Evolutionary conservation across 148 eudicot species (phyloP), one percentile per base, ranked within the genome.

Genomic region (Heliosperma pusillum): DNA sequence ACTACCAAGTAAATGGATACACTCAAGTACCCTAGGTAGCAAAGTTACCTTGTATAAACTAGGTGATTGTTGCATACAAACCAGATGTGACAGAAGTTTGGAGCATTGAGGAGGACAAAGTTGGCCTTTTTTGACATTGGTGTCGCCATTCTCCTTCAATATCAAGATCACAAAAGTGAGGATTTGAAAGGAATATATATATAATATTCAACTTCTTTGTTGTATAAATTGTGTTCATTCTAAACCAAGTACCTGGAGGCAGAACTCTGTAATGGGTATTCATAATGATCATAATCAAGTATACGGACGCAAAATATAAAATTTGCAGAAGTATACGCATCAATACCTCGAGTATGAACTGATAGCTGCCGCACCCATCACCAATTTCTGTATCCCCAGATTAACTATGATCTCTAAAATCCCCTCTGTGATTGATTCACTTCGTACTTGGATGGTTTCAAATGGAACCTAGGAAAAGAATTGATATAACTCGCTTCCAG

Each of bases 281-380:
- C 5, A 66, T 30, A 33, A 19, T 5, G 12, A 7, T 30, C 47
- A 20, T 30, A 22, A 68, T 12, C 59, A 50, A 24, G 59, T 70
- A 24, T n/a, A 26, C 29, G 20, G 50, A 52, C 21, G 2, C 19
- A 69, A 9, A 44, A 25, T 57, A 47, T 12, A 22, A 27, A 50
- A 69, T 15, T 16, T 44, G 42, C 19, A 5, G 61, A 53, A 42
- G 22, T 5, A 42, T 33, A 67, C 33, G 20, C 9, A 17, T 10
- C 10, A 17, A 55, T 53, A 71, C 74, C 74, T 71, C 1, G 62
- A 71, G 61, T 71, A 71, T 71, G 44, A 6, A 27, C 61, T 53
- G 74, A 27, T 71, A 29, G 74, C 63, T 71, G 44, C 74, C 25
- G 62, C 74, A 71, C 74, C 74, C 74, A 71, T 52, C 60, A 71